Evolutionary conservation across 768 basidiomycete species (phyloP).

Genomic region (Podaxis sp.): DNA sequence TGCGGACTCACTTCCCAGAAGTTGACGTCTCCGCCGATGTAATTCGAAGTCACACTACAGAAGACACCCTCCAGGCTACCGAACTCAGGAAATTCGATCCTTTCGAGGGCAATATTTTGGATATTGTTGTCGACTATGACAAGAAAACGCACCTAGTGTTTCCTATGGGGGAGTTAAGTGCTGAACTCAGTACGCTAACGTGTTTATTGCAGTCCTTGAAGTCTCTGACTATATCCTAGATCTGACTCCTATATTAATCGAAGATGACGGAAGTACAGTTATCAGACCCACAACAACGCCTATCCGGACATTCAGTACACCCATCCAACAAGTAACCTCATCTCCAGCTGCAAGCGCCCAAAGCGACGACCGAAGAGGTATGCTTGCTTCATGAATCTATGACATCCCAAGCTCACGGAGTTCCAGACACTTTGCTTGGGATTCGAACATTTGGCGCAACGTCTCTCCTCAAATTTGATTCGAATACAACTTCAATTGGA

Average conservation of each 20-base stretch:
- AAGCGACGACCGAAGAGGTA: not conserved
- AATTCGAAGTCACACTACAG: constrained; percentile 51
- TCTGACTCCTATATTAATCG: constrained; percentile 40
- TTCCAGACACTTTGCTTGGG: constrained; percentile 31
- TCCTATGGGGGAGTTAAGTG: constrained; percentile 59
- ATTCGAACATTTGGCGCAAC: constrained; percentile 48
- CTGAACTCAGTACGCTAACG: constrained; percentile 55
- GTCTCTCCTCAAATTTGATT: constrained; percentile 36
- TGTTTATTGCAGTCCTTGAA: not conserved
- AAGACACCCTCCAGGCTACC: constrained; percentile 36
- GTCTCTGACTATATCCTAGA: constrained; percentile 33
- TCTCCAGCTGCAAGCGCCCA: constrained; percentile 17
- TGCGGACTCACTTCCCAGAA: constrained; percentile 70
- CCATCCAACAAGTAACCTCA: constrained; percentile 63
- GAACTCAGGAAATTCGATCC: constrained; percentile 53
- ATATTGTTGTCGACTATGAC: constrained; percentile 29
- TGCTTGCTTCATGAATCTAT: not conserved
- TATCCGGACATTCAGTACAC: constrained; percentile 54
- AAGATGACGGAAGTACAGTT: constrained; percentile 22
- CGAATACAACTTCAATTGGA: constrained; percentile 2
- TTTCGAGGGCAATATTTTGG: constrained; percentile 52
- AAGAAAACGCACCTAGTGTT: constrained; percentile 39
- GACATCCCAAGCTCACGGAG: not conserved
- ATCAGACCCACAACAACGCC: constrained; percentile 43
- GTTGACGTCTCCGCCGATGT: constrained; percentile 72